These are phyloP conservation scores for Podila minutissima DNA, from an alignment of 192 early-diverging fungal genomes.

Conservation along the genomic window DNA sequence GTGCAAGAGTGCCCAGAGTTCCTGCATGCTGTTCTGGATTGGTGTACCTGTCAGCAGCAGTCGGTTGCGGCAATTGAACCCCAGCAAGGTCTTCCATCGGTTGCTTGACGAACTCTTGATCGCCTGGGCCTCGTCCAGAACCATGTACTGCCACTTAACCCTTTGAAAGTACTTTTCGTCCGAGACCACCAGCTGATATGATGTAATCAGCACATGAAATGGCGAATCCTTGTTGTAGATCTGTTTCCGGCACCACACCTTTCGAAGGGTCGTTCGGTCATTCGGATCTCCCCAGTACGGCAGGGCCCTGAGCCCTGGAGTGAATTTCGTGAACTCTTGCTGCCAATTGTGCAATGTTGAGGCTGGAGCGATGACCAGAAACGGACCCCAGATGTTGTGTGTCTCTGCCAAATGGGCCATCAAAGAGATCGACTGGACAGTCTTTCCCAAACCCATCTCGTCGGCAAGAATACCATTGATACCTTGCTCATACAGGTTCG, in stretches of 20 bases:
- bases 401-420: slow-evolving; percentile 88
- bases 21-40: slow-evolving; percentile 95
- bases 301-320: slow-evolving; percentile 79
- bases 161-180: slow-evolving; percentile 84
- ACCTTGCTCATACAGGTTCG: slow-evolving; percentile 85
- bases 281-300: slow-evolving; percentile 91
- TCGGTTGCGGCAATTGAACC: slow-evolving; percentile 87
- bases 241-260: slow-evolving; percentile 82
- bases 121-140: slow-evolving; percentile 94
- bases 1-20: slow-evolving; percentile 92
- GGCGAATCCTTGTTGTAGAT: slow-evolving; percentile 77
- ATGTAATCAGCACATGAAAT: slow-evolving; percentile 90
- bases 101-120: slow-evolving; percentile 89
- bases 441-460: slow-evolving; percentile 90
- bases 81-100: slow-evolving; percentile 89
- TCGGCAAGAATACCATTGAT: slow-evolving; percentile 93
- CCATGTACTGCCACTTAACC: slow-evolving; percentile 96
- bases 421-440: slow-evolving; percentile 90
- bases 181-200: slow-evolving; percentile 85
- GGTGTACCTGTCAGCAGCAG: slow-evolving; percentile 91
- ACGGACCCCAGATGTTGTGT: slow-evolving; percentile 91
- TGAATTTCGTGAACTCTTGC: slow-evolving; percentile 85
- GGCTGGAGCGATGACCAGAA: slow-evolving; percentile 88
- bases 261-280: slow-evolving; percentile 84
- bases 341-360: slow-evolving; percentile 95